Evolutionary conservation across 2,329 filamentous ascomycete species (phyloP).

Genomic region (Aspergillus amoenus): DNA sequence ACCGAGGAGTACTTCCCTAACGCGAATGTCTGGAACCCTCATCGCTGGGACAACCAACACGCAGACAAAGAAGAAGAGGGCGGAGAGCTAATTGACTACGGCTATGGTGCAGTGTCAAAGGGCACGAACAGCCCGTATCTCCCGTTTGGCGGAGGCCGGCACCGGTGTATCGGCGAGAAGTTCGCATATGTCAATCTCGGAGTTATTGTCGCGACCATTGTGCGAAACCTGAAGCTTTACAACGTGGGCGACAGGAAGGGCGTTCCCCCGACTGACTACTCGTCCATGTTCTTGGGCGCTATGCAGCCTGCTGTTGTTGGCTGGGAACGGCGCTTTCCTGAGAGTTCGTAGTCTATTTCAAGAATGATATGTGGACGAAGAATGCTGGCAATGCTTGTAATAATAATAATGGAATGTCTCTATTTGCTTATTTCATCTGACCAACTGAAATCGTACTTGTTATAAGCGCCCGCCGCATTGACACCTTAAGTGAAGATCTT

Average conservation of each 20-base stretch:
- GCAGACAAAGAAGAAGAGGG: slow-evolving; percentile 40
- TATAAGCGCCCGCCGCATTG: too few relatives aligned
- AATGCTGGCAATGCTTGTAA: background rate
- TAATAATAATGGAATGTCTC: background rate
- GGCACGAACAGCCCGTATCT: slow-evolving; percentile 64
- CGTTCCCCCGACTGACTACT: slow-evolving; percentile 66
- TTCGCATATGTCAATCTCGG: slow-evolving; percentile 71
- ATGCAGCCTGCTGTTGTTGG: slow-evolving; percentile 18
- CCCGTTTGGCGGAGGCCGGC: slow-evolving; percentile 70
- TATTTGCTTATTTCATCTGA: too few relatives aligned
- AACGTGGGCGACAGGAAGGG: slow-evolving; percentile 56
- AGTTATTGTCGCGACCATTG: slow-evolving; percentile 62
- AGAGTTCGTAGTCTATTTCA: background rate
- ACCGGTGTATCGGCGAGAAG: slow-evolving; percentile 74
- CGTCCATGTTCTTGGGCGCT: slow-evolving; percentile 27
- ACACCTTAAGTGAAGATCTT: too few relatives aligned
- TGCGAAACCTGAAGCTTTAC: slow-evolving; percentile 60
- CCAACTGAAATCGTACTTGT: too few relatives aligned
- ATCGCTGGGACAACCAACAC: slow-evolving; percentile 55
- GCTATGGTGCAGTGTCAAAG: slow-evolving; percentile 61
- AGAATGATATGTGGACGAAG: background rate
- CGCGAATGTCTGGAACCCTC: slow-evolving; percentile 60
- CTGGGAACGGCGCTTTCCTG: slow-evolving; percentile 19
- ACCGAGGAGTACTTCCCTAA: slow-evolving; percentile 63
- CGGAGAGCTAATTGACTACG: slow-evolving; percentile 61